A percentile compares a stretch with the other conserved stretches of the same genome.
These are phyloP conservation scores for Suillus subalutaceus DNA, from an alignment of 768 basidiomycete species.

Conservation along the genomic window DNA sequence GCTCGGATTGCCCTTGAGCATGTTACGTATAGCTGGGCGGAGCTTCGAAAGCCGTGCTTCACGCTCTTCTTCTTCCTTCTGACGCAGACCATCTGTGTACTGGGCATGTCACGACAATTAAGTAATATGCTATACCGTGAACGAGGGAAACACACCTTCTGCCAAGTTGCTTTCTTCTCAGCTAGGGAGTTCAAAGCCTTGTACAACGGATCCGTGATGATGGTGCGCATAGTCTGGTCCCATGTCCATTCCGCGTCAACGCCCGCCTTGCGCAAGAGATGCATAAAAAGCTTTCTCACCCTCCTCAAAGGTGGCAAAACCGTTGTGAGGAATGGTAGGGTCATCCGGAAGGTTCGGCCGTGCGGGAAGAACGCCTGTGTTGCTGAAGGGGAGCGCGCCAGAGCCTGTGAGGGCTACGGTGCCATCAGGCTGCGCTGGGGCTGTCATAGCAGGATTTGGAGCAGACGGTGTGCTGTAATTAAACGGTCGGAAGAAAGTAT, in stretches of 20 bases:
- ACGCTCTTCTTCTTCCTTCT: constrained; percentile 84
- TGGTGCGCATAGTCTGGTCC: constrained; percentile 97
- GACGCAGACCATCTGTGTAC: constrained; percentile 79
- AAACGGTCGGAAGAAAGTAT: constrained; percentile 12
- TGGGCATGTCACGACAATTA: constrained; percentile 18
- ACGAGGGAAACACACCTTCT: constrained; percentile 63
- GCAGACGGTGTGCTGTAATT: constrained; percentile 36
- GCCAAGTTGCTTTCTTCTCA: constrained; percentile 93
- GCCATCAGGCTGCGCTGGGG: constrained; percentile 42
- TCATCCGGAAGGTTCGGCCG: constrained; percentile 85
- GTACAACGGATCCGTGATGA: constrained; percentile 97
- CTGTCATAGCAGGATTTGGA: constrained; percentile 53
- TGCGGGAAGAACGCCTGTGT: constrained; percentile 64
- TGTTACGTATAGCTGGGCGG: constrained; percentile 83
- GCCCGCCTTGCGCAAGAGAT: constrained; percentile 85
- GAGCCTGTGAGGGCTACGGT: constrained; percentile 52
- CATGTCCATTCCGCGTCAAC: constrained; percentile 94
- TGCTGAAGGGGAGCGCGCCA: constrained; percentile 59
- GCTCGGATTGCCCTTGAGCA: constrained; percentile 85
- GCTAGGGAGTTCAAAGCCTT: constrained; percentile 91
- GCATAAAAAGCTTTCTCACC: constrained; percentile 94
- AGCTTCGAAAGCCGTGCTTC: constrained; percentile 83
- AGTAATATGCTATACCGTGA: neutral
- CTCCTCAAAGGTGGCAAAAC: constrained; percentile 83
- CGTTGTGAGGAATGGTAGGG: constrained; percentile 87